These are phyloP conservation scores for Nakataea oryzae DNA, from an alignment of 2,329 filamentous ascomycete genomes.

Conservation along the genomic window DNA sequence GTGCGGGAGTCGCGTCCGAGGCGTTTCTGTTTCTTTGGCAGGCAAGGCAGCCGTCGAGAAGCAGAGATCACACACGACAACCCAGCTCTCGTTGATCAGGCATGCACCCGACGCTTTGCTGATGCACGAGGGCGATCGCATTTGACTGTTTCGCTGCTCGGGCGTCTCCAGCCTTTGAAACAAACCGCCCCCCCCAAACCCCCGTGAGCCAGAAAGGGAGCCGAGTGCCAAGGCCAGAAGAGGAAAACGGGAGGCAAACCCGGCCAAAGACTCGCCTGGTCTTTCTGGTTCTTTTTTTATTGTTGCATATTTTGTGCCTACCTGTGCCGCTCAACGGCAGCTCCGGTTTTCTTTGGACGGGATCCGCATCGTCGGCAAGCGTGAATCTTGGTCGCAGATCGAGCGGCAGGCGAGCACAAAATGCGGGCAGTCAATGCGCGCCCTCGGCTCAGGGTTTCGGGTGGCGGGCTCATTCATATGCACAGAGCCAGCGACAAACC, in stretches of 20 bases:
- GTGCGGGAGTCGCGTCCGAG: no score
- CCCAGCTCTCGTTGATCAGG: no score
- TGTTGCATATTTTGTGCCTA: neutral
- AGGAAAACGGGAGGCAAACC: neutral
- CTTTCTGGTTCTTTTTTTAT: neutral
- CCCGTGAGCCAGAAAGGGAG: neutral
- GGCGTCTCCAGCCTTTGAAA: neutral
- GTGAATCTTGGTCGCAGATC: neutral
- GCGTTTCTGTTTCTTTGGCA: no score
- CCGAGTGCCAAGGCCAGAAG: neutral
- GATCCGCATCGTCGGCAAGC: no score
- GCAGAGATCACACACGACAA: no score
- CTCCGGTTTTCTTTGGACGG: no score
- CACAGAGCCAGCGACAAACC: no score
- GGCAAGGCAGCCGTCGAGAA: no score
- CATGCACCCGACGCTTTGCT: no score
- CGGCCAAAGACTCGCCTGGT: neutral
- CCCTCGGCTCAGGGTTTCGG: neutral
- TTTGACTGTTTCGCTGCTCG: neutral
- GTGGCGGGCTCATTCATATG: neutral
- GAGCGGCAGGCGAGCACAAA: neutral
- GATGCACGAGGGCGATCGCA: neutral
- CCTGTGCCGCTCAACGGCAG: no score
- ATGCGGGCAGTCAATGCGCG: neutral
- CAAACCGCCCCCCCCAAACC: neutral